Evolutionary conservation across 352 stramenopile genomes (phyloP).

Genomic region (Globisporangium spiculum): DNA sequence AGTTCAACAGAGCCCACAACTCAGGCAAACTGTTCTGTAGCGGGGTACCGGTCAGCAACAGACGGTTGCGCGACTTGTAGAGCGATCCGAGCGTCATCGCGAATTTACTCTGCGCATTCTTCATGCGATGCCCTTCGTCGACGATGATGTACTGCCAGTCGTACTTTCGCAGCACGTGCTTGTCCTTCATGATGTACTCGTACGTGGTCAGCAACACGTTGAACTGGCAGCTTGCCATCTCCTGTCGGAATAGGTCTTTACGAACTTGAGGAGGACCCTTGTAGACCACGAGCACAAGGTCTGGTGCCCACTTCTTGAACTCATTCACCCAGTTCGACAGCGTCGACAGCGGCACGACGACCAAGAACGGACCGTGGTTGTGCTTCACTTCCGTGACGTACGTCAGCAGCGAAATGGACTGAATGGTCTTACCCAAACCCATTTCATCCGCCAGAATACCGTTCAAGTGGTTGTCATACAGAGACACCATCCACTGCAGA

Average conservation of each 20-base stretch:
- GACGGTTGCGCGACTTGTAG: constrained; percentile 83
- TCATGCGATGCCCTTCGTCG: constrained; percentile 94
- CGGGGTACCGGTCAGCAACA: constrained; percentile 98
- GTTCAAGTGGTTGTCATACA: constrained; percentile 98
- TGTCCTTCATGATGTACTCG: constrained; percentile 93
- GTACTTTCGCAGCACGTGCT: constrained; percentile 85
- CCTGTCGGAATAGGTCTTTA: constrained; percentile 76
- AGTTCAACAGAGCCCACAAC: constrained; percentile 92
- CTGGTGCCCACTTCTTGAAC: constrained; percentile 92
- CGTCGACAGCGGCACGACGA: constrained; percentile 96
- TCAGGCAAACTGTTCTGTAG: constrained; percentile 97
- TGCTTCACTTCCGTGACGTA: constrained; percentile 84
- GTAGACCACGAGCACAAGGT: constrained; percentile 98
- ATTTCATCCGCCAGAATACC: constrained; percentile 98
- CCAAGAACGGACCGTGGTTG: constrained; percentile 94
- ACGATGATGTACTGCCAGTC: constrained; percentile 94
- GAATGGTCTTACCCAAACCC: constrained; percentile 89
- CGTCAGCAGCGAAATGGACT: constrained; percentile 83
- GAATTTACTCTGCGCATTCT: constrained; percentile 90
- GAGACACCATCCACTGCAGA: constrained; percentile 99
- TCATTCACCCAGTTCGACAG: constrained; percentile 95
- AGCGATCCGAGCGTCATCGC: constrained; percentile 80
- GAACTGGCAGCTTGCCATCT: constrained; percentile 87
- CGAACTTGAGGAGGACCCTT: constrained; percentile 76
- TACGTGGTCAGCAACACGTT: constrained; percentile 95